These are phyloP conservation scores for Tolypocladium tundrense DNA, from an alignment of 2,329 filamentous ascomycete species.

Conservation along the genomic window DNA sequence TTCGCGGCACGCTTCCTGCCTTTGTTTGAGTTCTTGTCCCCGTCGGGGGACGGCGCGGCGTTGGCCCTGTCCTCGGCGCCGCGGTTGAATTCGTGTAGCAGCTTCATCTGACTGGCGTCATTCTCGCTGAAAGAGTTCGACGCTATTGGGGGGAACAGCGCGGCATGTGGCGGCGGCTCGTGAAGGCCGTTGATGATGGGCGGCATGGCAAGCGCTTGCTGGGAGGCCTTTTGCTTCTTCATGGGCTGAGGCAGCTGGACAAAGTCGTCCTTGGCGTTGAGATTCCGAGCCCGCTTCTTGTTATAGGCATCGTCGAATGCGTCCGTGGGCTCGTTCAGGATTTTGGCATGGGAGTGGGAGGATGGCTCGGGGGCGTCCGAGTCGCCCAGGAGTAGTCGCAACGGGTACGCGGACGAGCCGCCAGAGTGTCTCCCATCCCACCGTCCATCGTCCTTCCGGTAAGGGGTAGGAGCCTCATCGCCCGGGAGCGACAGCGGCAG, in stretches of 20 bases:
- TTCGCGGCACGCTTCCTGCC: slow-evolving; percentile 45
- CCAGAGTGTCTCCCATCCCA: slow-evolving; percentile 14
- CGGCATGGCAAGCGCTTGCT: slow-evolving; percentile 44
- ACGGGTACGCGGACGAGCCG: slow-evolving; percentile 19
- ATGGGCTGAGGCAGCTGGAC: slow-evolving; percentile 53
- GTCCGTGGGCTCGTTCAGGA: slow-evolving; percentile 34
- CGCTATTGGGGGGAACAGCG: slow-evolving; percentile 54
- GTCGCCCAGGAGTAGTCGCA: slow-evolving; percentile 31
- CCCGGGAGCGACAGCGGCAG: slow-evolving; percentile 9
- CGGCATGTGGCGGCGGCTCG: slow-evolving; percentile 50
- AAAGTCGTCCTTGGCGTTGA: slow-evolving; percentile 48
- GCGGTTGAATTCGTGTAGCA: slow-evolving; percentile 31
- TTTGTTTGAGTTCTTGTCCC: slow-evolving; percentile 24
- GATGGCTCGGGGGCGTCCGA: slow-evolving; percentile 23
- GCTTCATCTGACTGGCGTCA: slow-evolving; percentile 28
- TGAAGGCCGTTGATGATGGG: slow-evolving; percentile 56
- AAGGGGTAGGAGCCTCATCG: slow-evolving; percentile 8
- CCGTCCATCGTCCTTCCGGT: slow-evolving; percentile 11
- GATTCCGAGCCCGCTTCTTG: slow-evolving; percentile 43
- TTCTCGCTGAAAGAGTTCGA: slow-evolving; percentile 44
- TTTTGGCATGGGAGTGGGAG: slow-evolving; percentile 33
- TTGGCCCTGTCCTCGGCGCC: slow-evolving; percentile 14
- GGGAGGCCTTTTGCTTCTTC: slow-evolving; percentile 52
- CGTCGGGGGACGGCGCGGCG: slow-evolving; percentile 15
- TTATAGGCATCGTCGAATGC: slow-evolving; percentile 32